Percentiles rank a stretch among this genome's conserved stretches.
Conservation (phyloP, 1,284 basidiomycete species). For the Cutaneotrichosporon curvatum region DNA sequence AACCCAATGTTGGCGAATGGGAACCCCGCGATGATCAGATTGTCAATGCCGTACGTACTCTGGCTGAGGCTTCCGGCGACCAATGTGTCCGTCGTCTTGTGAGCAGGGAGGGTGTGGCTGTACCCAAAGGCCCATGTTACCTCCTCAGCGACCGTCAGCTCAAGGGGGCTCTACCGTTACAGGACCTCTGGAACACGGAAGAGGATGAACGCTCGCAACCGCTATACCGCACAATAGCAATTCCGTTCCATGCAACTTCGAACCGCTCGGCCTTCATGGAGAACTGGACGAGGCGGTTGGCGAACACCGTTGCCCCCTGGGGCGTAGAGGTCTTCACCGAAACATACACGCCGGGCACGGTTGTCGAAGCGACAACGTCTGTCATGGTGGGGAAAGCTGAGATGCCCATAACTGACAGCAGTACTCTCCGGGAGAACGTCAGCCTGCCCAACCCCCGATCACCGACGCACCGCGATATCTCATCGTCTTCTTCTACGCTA, state of each 20-base stretch:
- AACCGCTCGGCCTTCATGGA: constrained; percentile 19
- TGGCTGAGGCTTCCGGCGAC: constrained; percentile 16
- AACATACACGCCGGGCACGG: constrained; percentile 15
- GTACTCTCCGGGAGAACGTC: constrained; percentile 1
- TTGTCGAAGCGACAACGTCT: constrained; percentile 5
- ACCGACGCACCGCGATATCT: constrained; percentile 53
- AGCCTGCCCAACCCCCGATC: background rate
- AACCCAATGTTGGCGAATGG: constrained; percentile 3
- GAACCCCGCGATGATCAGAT: constrained; percentile 9
- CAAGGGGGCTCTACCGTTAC: background rate
- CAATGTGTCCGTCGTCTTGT: constrained; percentile 27
- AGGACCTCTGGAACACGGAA: constrained; percentile 1
- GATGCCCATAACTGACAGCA: background rate
- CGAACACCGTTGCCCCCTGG: constrained; percentile 12
- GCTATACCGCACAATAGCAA: constrained; percentile 26
- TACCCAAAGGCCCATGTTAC: constrained; percentile 22
- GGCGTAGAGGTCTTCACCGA: constrained; percentile 37
- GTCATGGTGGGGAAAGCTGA: constrained; percentile 25
- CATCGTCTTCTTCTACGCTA: constrained; percentile 69
- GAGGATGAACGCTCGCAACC: constrained; percentile 3
- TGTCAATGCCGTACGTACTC: constrained; percentile 1
- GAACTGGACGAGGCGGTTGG: constrained; percentile 19
- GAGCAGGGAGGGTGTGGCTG: constrained; percentile 4
- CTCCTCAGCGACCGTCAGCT: constrained; percentile 18
- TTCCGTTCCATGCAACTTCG: constrained; percentile 23